These are phyloP conservation scores for Termitomyces bulborhizus DNA, from an alignment of 768 basidiomycete species.

Conservation along the genomic window DNA sequence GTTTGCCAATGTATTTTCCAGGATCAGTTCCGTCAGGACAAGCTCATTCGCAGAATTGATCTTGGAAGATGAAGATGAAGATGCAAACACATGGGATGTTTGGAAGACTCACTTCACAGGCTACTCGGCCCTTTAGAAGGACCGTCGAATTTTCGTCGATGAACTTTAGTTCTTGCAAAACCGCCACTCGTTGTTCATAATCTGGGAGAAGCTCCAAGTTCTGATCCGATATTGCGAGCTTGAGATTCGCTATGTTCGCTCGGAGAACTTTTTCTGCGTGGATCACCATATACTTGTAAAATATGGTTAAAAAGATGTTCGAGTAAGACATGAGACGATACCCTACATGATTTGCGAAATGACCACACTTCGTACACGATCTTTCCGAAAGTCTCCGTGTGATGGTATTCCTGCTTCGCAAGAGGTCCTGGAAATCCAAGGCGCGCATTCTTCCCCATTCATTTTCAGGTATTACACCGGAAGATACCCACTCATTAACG, in stretches of 20 bases:
- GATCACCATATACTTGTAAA: constrained; percentile 59
- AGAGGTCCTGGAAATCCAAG: constrained; percentile 87
- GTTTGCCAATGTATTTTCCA: constrained; percentile 87
- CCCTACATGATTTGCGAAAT: constrained; percentile 76
- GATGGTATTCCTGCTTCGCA: constrained; percentile 53
- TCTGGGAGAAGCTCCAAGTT: constrained; percentile 96
- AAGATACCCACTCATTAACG: constrained; percentile 51
- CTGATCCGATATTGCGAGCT: constrained; percentile 88
- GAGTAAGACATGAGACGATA: neutral
- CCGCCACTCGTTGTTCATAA: constrained; percentile 90
- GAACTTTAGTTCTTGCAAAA: constrained; percentile 86
- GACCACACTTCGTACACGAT: constrained; percentile 52
- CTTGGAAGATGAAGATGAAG: constrained; percentile 31
- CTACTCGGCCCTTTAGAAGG: constrained; percentile 92
- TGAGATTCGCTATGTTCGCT: constrained; percentile 70
- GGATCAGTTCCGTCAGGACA: constrained; percentile 90
- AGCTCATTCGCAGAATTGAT: constrained; percentile 99
- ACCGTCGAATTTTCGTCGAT: constrained; percentile 96
- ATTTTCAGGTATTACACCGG: constrained; percentile 55
- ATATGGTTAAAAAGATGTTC: constrained; percentile 4
- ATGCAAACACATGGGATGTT: neutral
- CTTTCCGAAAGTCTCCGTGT: constrained; percentile 33
- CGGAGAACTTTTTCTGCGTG: constrained; percentile 75
- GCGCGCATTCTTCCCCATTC: constrained; percentile 80
- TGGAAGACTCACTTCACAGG: constrained; percentile 73